Evolutionary conservation across 139 green algal species (phyloP).

Genomic region (Mesotaenium endlicherianum): DNA sequence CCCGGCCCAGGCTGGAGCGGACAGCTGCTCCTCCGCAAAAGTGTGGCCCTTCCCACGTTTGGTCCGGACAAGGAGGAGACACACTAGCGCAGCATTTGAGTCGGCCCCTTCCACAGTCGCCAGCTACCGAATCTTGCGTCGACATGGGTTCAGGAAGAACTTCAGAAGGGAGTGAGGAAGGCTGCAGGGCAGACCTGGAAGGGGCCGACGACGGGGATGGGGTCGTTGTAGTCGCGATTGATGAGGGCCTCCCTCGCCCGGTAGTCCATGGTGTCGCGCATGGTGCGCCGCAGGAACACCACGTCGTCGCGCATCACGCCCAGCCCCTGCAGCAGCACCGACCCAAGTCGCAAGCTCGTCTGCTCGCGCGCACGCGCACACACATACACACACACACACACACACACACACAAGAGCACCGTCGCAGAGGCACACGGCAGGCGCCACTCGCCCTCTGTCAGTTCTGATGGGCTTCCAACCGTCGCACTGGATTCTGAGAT

Average conservation of each 20-base stretch:
- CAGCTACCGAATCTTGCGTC: background rate
- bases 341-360: constrained; percentile 47
- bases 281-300: constrained; percentile 34
- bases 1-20: background rate
- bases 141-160: background rate
- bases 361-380: too few species aligned
- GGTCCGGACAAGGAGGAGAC: background rate
- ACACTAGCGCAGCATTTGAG: too few species aligned
- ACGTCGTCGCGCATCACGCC: constrained; percentile 48
- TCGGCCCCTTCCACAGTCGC: background rate
- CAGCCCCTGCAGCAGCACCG: constrained; percentile 39
- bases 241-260: background rate
- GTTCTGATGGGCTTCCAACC: too few species aligned
- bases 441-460: too few species aligned
- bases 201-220: background rate
- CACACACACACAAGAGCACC: too few species aligned
- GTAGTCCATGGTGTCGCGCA: constrained; percentile 46
- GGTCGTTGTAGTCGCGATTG: background rate
- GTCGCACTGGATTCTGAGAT: too few species aligned
- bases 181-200: background rate
- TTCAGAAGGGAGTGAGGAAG: background rate
- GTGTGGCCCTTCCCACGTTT: background rate
- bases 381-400: background rate
- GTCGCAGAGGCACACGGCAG: too few species aligned
- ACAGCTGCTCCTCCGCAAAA: background rate